Evolutionary conservation across 176 grass and related monocot species (phyloP).

Genomic region (Musa itinerans): DNA sequence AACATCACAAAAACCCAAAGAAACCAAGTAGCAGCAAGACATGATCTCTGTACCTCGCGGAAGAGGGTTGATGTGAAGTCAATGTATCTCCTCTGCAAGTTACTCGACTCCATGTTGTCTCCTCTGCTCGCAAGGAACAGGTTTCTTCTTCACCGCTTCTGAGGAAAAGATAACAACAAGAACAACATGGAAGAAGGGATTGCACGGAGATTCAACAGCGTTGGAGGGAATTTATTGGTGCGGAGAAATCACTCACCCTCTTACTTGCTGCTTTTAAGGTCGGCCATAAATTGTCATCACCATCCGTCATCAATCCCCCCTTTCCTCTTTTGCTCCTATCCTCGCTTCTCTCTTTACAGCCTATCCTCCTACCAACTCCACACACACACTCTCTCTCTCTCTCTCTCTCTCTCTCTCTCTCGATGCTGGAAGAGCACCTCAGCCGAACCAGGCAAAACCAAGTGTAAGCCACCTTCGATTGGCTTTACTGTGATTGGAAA

Average conservation of each 20-base stretch:
- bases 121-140: neutral
- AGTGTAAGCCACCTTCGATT: neutral
- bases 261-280: neutral
- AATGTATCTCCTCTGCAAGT: slow-evolving; percentile 28
- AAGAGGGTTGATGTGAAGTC: slow-evolving; percentile 31
- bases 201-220: neutral
- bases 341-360: neutral
- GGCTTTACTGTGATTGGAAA: neutral
- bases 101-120: slow-evolving; percentile 25
- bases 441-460: neutral
- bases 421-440: neutral
- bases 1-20: neutral
- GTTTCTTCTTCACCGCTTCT: neutral
- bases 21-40: neutral
- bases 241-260: neutral
- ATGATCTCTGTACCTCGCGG: slow-evolving; percentile 19
- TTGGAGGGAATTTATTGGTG: neutral
- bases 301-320: neutral
- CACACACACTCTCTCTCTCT: neutral
- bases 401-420: neutral
- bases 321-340: neutral
- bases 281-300: neutral
- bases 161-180: neutral
- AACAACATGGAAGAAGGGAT: neutral
- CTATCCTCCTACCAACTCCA: neutral